These are phyloP conservation scores for Ganoderma boninense DNA, from an alignment of 1,284 basidiomycete genomes.

Conservation along the genomic window DNA sequence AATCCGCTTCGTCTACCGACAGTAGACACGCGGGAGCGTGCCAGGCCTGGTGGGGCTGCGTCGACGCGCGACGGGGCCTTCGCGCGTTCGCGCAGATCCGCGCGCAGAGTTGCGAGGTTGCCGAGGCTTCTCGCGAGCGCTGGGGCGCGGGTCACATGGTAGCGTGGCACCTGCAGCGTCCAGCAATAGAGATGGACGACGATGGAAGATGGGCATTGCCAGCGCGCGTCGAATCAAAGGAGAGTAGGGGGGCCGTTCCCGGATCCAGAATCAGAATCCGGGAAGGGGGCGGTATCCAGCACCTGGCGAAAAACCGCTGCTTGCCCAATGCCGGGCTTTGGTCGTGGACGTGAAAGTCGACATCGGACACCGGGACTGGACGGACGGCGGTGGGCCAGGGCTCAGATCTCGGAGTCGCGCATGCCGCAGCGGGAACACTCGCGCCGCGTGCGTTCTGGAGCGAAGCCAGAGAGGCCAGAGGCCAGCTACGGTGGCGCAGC, in stretches of 20 bases:
- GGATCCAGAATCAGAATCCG: neutral
- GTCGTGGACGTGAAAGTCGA: no score
- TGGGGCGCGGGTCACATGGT: neutral
- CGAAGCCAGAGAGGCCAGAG: neutral
- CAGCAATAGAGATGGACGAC: neutral
- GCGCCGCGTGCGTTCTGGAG: conserved; percentile 1
- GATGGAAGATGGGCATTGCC: neutral
- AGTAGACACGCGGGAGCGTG: neutral
- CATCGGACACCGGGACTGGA: no score
- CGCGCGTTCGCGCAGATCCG: conserved; percentile 16
- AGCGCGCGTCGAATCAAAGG: neutral
- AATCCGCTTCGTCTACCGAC: neutral
- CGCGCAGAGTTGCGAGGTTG: conserved; percentile 13
- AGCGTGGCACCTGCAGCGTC: neutral
- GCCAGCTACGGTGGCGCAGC: neutral
- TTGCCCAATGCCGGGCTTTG: neutral
- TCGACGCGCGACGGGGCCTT: neutral
- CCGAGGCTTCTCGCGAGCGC: conserved; percentile 11
- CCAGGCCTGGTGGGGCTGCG: no score
- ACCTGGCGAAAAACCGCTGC: neutral
- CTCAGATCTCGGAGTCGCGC: neutral
- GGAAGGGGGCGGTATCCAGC: neutral
- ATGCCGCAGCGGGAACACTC: neutral
- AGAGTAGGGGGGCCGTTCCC: neutral
- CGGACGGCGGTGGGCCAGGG: neutral